Evolutionary conservation across 805 yeast genomes (phyloP).

Genomic region (Candida michaelii): DNA sequence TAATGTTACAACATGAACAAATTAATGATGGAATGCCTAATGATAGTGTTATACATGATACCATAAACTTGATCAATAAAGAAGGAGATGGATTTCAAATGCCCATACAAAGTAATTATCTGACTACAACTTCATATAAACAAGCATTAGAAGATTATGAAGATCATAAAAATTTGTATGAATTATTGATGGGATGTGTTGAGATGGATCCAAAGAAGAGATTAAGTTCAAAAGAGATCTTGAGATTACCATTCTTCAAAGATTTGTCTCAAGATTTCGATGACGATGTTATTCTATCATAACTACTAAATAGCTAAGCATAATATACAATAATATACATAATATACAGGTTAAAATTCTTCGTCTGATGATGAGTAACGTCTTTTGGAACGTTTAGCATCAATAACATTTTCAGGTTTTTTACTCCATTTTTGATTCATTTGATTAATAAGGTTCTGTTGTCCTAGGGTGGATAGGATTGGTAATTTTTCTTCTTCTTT

Average conservation of each 20-base stretch:
- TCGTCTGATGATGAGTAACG: slow-evolving; percentile 12
- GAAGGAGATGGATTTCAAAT: slow-evolving; percentile 34
- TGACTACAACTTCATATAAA: slow-evolving; percentile 8
- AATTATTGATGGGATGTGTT: slow-evolving; percentile 57
- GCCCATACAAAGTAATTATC: slow-evolving; percentile 18
- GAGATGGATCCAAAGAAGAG: slow-evolving; percentile 58
- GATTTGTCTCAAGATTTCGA: slow-evolving; percentile 42
- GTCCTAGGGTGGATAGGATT: slow-evolving; percentile 23
- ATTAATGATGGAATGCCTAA: slow-evolving; percentile 63
- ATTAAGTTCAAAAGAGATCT: slow-evolving; percentile 55
- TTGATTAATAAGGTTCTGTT: slow-evolving; percentile 33
- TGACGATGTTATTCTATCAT: slow-evolving; percentile 20
- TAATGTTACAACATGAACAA: slow-evolving; percentile 39
- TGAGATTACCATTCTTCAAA: slow-evolving; percentile 59
- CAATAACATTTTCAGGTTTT: slow-evolving; percentile 13
- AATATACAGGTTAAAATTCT: slow-evolving; percentile 4
- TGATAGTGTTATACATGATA: slow-evolving; percentile 71
- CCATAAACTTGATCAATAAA: slow-evolving; percentile 49
- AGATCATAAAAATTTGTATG: slow-evolving; percentile 49
- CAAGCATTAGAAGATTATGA: slow-evolving; percentile 28
- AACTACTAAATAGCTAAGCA: neutral
- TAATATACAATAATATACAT: neutral
- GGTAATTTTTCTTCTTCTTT: slow-evolving; percentile 13
- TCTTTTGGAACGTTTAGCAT: slow-evolving; percentile 9
- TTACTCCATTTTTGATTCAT: slow-evolving; percentile 44